Base-by-base conservation (phyloP, 164 flowering plant species). In the Berberis vulgaris region DNA sequence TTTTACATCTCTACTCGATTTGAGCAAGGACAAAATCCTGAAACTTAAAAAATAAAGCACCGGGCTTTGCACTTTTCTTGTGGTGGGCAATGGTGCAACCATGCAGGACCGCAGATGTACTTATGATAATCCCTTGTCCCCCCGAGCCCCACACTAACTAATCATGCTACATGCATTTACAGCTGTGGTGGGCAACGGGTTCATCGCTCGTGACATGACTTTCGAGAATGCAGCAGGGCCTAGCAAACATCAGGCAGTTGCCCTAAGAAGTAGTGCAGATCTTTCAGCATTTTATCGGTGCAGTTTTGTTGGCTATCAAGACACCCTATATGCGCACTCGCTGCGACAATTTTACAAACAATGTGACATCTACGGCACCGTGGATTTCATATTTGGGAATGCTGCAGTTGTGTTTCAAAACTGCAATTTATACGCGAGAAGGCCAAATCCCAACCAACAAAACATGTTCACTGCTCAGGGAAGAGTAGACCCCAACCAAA, bases 401-500 rank as follows among this genome's bases (percentile, higher is more conserved):
- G 86, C 87, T 0, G 83, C 82, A 2, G 87, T 70, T 4, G 90
- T 80, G 1, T 54, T 85, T 45, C 86, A 85, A 41, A 66, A 72
- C 26, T 74, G 84, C 69, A 80, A 72, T 38, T 60, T 85, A n/a
- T 82, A 77, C 43, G 83, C 87, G 3, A 84, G 87, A 0, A 65
- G 61, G 40, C 87, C 86, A 0, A 44, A 72, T 45, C 63, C 54
- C 1, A 78, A 79, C 62, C 95, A 89, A 41, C 67, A 61, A 41
- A 89, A 84, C 83, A 69, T 86, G 1, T 78, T 78, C 77, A 92
- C 98, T 0, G 96, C 98, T 2, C 98, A 92, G 61, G 96, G 96
- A 1, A 63, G 96, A 47, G 81, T 83, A 41, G 88, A 86, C 63
- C 95, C 96, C 0, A 83, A 84, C 61, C 89, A 91, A 46, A 86